A percentile compares a stretch with the other conserved stretches of the same genome.
These are phyloP conservation scores for Blakeslea trispora DNA, from an alignment of 371 early-diverging fungal genomes.

Conservation along the genomic window DNA sequence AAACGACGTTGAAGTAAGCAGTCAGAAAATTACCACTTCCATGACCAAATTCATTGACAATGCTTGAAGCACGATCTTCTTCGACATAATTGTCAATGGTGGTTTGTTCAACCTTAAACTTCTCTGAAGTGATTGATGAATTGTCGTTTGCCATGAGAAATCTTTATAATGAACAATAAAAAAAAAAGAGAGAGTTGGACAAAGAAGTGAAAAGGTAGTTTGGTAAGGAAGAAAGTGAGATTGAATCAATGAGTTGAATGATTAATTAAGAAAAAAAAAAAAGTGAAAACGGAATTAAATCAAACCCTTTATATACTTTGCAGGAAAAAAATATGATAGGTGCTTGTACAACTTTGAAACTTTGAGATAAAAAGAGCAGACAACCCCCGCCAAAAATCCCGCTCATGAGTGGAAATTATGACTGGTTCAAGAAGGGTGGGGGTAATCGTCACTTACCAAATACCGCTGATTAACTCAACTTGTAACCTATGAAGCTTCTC, in stretches of 20 bases:
- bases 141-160: conserved; percentile 4
- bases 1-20: conserved; percentile 65
- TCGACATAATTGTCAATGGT: conserved; percentile 17
- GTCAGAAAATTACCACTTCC: conserved; percentile 40
- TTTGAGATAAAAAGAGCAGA: not conserved
- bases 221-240: not conserved
- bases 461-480: conserved; percentile 7
- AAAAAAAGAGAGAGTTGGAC: conserved; percentile 9
- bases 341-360: conserved; percentile 10
- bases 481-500: conserved; percentile 10
- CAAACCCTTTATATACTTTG: conserved; percentile 1
- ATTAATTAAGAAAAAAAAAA: conserved; percentile 1
- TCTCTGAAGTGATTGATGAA: conserved; percentile 14
- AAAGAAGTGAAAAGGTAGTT: not conserved
- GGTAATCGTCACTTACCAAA: conserved; percentile 11
- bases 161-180: not conserved
- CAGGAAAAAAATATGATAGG: conserved; percentile 7
- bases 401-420: not conserved
- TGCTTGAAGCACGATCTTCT: conserved; percentile 24
- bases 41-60: conserved; percentile 31
- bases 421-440: conserved; percentile 9
- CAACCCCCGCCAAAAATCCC: conserved; percentile 10
- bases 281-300: conserved; percentile 9
- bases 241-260: not conserved
- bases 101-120: conserved; percentile 23